Evolutionary conservation across 2,329 filamentous ascomycete species (phyloP).

Genomic region (Neonectria faginata): DNA sequence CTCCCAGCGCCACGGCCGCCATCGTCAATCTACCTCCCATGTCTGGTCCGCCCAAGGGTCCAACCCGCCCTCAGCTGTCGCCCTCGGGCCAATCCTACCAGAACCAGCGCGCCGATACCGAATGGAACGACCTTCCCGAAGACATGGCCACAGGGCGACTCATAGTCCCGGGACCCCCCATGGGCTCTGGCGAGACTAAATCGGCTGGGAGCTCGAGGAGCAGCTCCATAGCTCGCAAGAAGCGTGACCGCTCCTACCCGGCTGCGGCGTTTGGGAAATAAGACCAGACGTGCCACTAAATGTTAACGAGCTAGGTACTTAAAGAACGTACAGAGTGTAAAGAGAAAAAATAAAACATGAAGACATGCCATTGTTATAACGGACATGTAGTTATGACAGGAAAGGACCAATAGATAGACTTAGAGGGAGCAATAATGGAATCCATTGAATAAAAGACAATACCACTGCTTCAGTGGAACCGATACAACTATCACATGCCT

Average conservation of each 20-base stretch:
- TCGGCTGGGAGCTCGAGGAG: conserved; percentile 66
- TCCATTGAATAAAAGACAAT: not conserved
- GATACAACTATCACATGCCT: not conserved
- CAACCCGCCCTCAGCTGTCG: conserved; percentile 39
- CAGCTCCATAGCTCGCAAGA: conserved; percentile 65
- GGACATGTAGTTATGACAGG: not conserved
- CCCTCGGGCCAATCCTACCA: conserved; percentile 64
- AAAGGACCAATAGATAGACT: conserved; percentile 9
- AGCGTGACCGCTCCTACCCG: conserved; percentile 71
- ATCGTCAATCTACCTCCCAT: conserved; percentile 49
- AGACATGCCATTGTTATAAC: conserved; percentile 3
- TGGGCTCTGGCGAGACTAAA: conserved; percentile 45
- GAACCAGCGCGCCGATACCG: conserved; percentile 67
- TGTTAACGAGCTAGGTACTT: not conserved
- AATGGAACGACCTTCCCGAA: conserved; percentile 74
- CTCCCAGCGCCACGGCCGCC: conserved; percentile 48
- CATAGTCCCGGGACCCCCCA: conserved; percentile 43
- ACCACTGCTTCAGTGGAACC: not conserved
- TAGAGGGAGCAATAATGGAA: conserved; percentile 1
- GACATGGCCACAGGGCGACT: conserved; percentile 63
- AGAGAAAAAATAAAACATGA: conserved; percentile 7
- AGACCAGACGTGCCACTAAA: not conserved
- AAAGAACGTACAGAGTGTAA: conserved; percentile 7
- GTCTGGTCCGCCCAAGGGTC: conserved; percentile 39
- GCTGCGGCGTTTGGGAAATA: conserved; percentile 69